A percentile compares a stretch with the other conserved stretches of the same genome.
phyloP scores from a whole-genome alignment of 306 rosid genomes.

The Parietaria judaica region DNA sequence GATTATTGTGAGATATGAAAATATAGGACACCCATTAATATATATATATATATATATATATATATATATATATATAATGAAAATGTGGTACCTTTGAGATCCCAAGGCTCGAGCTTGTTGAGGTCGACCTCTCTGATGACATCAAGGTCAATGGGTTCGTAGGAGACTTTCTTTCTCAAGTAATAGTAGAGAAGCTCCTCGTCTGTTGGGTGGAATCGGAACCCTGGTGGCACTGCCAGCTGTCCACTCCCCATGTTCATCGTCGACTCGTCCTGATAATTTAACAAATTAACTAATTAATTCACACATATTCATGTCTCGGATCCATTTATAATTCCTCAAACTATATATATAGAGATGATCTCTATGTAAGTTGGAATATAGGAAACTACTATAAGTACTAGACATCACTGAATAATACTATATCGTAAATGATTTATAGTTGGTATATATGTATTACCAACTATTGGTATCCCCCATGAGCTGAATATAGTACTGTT shows the following conservation, averaged over 20 bases:
- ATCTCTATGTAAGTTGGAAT: no score
- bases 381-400: no score
- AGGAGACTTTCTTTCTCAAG: conserved; percentile 85
- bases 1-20: no score
- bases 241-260: conserved; percentile 44
- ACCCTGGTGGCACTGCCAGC: conserved; percentile 88
- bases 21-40: no score
- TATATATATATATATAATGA: no score
- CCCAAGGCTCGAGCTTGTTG: conserved; percentile 98
- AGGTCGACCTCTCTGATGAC: conserved; percentile 91
- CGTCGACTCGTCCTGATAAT: background rate
- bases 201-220: conserved; percentile 91
- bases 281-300: background rate
- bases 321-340: background rate
- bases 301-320: background rate
- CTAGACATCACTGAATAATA: no score
- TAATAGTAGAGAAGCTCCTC: conserved; percentile 98
- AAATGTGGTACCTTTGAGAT: conserved; percentile 64
- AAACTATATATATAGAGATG: no score
- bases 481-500: no score
- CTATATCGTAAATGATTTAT: no score
- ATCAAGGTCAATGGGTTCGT: conserved; percentile 90
- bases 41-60: no score
- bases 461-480: no score
- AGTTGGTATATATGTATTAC: no score